Percentiles rank a stretch among this genome's conserved stretches.
These are phyloP conservation scores for Rasamsonia emersonii DNA, from an alignment of 2,329 filamentous ascomycete genomes.

Conservation along the genomic window DNA sequence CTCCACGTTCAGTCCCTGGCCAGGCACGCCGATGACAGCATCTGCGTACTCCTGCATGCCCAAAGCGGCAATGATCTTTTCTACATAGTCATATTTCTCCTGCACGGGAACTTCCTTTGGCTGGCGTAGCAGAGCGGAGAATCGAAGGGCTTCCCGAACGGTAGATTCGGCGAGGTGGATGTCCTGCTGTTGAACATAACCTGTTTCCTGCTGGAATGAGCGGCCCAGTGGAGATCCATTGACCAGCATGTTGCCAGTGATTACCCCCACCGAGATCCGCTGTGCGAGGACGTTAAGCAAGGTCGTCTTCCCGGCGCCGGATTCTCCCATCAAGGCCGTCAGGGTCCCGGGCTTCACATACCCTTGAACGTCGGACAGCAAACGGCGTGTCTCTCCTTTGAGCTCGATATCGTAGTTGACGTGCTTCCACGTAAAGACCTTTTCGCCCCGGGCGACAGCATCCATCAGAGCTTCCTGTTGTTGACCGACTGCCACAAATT, in stretches of 20 bases:
- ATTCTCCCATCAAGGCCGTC: conserved; percentile 54
- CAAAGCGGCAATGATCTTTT: conserved; percentile 55
- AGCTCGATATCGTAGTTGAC: conserved; percentile 48
- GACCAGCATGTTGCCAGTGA: conserved; percentile 59
- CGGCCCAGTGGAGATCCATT: conserved; percentile 49
- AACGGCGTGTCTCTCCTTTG: conserved; percentile 41
- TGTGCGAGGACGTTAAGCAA: conserved; percentile 50
- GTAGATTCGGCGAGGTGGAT: conserved; percentile 75
- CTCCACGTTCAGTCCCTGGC: conserved; percentile 58
- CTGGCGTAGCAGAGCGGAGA: conserved; percentile 76
- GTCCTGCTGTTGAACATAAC: conserved; percentile 63
- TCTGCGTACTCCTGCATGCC: conserved; percentile 78
- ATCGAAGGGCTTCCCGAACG: conserved; percentile 76
- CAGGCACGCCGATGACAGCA: conserved; percentile 70
- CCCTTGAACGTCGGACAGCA: conserved; percentile 47
- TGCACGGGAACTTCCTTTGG: conserved; percentile 57
- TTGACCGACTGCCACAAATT: conserved; percentile 4
- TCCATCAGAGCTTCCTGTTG: conserved; percentile 5
- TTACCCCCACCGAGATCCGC: conserved; percentile 52
- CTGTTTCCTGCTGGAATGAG: conserved; percentile 57
- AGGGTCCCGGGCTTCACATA: conserved; percentile 50
- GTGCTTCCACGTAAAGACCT: conserved; percentile 45
- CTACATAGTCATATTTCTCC: conserved; percentile 77
- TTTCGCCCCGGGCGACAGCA: conserved; percentile 25
- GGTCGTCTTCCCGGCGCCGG: conserved; percentile 55